Evolutionary conservation across 2,329 filamentous ascomycete genomes (phyloP), one percentile per base, ranked within the genome.

Genomic region (Diaporthe ilicicola): DNA sequence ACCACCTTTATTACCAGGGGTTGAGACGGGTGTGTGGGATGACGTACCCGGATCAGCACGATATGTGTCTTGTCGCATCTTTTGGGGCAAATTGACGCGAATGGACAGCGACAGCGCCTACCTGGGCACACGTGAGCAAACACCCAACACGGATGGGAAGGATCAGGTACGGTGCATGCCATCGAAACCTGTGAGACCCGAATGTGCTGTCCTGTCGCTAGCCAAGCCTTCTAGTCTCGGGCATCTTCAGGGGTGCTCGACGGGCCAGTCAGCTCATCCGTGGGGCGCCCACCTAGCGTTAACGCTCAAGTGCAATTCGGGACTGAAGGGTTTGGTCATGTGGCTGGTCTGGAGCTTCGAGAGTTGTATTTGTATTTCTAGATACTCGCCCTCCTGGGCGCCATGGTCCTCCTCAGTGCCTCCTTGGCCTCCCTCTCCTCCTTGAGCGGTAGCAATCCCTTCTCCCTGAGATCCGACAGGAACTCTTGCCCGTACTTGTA

Each of bases 401-500:
- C 93, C 89, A 94, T 93, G 0, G 93, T 95, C 76, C 93, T 87
- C 76, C 92, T 86, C 77, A 95, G 81, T 34, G 91, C 91, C 81
- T 91, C 92, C 85, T 94, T 94, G 74, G 92, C 92, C 77, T 93
- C 92, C 24, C 90, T 92, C 83, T 93, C 92, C 77, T 92, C 91
- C 62, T 89, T 86, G 55, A 93, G 76, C 29, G 89, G 89, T 75
- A 99, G 82, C 48, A 92, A 87, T 0, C 95, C 95, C 76, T 97
- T 88, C 48, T 93, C 93, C 78, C 91, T 91, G 79, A 98, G 84
- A 75, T 91, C 88, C 67, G 90, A 89, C 74, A 99, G 81, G 79
- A 92, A 98, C 67, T 94, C 90, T 79, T 92, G 92, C 5, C 94
- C 96, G 78, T 91, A 99, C 68, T 89, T 87, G 81, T 97, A 97